These are phyloP conservation scores for Macrolepiota albuminosa DNA, from an alignment of 768 basidiomycete genomes.

Conservation along the genomic window DNA sequence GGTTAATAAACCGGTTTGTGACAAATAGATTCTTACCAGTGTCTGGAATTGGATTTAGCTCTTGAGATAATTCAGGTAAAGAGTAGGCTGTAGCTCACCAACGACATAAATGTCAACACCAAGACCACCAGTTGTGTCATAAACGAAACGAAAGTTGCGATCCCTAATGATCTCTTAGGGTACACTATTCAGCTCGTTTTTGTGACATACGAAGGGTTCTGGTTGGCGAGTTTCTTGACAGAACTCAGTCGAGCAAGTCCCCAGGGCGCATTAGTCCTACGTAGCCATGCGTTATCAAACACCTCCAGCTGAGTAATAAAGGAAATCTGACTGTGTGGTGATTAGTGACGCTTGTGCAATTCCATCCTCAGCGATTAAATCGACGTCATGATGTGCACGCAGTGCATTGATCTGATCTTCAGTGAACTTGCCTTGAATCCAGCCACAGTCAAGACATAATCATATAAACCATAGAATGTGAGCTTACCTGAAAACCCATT, in stretches of 20 bases:
- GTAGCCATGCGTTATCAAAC: neutral
- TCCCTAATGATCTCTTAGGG: neutral
- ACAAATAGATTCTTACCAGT: neutral
- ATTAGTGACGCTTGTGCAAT: neutral
- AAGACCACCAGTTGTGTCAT: neutral
- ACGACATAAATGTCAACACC: neutral
- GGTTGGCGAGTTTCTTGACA: neutral
- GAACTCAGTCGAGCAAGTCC: neutral
- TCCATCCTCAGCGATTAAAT: neutral
- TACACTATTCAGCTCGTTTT: neutral
- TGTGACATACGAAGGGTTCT: neutral
- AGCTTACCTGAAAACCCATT: neutral
- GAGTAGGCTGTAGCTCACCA: neutral
- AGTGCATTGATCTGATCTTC: neutral
- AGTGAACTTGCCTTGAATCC: neutral
- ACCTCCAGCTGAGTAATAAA: neutral
- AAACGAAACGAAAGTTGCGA: neutral
- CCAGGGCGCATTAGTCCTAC: neutral
- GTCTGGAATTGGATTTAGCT: neutral
- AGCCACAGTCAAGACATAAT: no score
- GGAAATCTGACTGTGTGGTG: neutral
- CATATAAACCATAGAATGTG: neutral
- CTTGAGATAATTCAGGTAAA: no score
- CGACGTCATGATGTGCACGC: neutral
- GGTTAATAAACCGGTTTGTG: neutral